A percentile compares a stretch with the other conserved stretches of the same genome.
These are phyloP conservation scores for Camellia oleifera DNA, from an alignment of 179 eudicot species.

Conservation along the genomic window DNA sequence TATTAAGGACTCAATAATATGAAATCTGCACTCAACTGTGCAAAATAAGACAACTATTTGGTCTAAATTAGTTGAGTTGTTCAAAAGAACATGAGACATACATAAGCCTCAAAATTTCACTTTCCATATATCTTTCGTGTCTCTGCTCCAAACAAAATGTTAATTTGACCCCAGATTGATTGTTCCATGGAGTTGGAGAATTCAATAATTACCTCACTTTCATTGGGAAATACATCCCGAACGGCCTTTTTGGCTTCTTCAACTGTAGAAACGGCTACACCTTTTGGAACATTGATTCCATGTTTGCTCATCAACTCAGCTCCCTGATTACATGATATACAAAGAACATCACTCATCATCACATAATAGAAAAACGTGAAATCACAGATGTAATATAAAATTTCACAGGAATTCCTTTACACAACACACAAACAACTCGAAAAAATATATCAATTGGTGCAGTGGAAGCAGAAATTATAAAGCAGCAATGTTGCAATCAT, in stretches of 20 bases:
- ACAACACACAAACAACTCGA: not conserved
- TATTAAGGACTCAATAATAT: not conserved
- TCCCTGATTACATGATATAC: slow-evolving; percentile 46
- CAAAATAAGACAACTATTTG: not conserved
- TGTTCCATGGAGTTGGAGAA: not conserved
- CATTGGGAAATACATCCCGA: slow-evolving; percentile 55
- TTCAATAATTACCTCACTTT: slow-evolving; percentile 62
- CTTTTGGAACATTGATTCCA: slow-evolving; percentile 89
- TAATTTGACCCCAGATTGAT: not conserved
- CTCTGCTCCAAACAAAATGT: not conserved
- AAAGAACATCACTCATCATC: not conserved
- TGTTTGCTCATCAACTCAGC: slow-evolving; percentile 89
- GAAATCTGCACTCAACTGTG: not conserved
- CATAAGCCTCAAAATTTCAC: not conserved
- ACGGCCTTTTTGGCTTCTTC: slow-evolving; percentile 64
- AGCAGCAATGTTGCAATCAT: not conserved
- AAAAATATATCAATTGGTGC: not conserved
- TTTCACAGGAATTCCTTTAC: not conserved
- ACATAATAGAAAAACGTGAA: not conserved
- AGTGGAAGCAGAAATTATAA: not conserved
- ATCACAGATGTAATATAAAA: not conserved
- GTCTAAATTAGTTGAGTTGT: not conserved
- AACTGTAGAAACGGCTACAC: slow-evolving; percentile 63
- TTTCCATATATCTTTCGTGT: not conserved
- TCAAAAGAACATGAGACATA: not conserved